Percentiles rank a stretch among this genome's conserved stretches.
phyloP scores from a whole-genome alignment of 345 rosid species.

The Xanthoceras sorbifolium region DNA sequence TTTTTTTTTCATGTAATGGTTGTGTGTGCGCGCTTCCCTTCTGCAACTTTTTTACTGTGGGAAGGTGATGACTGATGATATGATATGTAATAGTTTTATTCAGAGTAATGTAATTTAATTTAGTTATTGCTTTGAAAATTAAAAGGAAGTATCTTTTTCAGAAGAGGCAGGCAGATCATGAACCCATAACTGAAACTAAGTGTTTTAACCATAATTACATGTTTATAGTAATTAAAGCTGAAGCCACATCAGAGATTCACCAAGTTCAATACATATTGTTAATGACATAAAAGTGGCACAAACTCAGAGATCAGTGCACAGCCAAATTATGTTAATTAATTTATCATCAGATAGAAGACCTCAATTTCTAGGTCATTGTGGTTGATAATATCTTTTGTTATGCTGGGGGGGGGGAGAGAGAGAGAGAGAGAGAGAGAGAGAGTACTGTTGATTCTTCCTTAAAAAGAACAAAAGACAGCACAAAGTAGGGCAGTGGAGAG shows the following conservation, averaged over 20 bases:
- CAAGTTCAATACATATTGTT: not conserved
- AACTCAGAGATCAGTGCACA: not conserved
- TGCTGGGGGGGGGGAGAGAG: not conserved
- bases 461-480: not conserved
- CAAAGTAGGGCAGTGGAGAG: conserved; percentile 17
- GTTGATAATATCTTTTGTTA: not conserved
- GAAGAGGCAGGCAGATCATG: conserved; percentile 8
- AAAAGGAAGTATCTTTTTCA: not conserved
- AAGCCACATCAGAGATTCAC: conserved; percentile 13
- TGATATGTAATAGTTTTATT: conserved; percentile 30
- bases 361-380: not conserved
- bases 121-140: not conserved
- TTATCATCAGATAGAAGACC: not conserved
- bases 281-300: not conserved
- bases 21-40: conserved; percentile 42
- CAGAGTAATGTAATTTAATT: not conserved
- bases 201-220: not conserved
- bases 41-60: conserved; percentile 43
- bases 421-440: not conserved
- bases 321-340: not conserved
- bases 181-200: not conserved
- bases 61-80: conserved; percentile 65
- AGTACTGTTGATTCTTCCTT: not conserved
- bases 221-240: not conserved
- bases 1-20: not conserved